phyloP scores from a whole-genome alignment of 1,139 yeast genomes.

The Spathaspora sp. region DNA sequence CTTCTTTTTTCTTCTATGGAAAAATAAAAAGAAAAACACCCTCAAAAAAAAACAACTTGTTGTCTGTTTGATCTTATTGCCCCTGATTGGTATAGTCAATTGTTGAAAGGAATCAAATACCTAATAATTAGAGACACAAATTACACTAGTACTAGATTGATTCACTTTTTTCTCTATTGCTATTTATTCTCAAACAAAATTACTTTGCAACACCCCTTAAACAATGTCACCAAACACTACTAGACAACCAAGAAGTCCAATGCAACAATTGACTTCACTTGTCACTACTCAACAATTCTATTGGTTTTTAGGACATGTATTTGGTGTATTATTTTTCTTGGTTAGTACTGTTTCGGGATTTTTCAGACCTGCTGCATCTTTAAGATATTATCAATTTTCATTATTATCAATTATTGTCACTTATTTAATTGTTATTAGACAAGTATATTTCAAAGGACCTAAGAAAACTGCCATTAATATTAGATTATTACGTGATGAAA shows the following conservation, averaged over 20 bases:
- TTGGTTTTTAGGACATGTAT: slow-evolving; percentile 53
- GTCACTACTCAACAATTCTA: slow-evolving; percentile 47
- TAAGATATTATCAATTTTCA: slow-evolving; percentile 36
- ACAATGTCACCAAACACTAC: slow-evolving; percentile 3
- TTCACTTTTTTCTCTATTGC: too few relatives aligned
- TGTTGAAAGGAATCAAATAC: too few relatives aligned
- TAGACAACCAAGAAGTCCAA: slow-evolving; percentile 9
- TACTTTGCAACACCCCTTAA: neutral
- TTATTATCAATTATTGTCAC: slow-evolving; percentile 45
- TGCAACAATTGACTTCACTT: slow-evolving; percentile 16
- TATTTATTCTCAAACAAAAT: too few relatives aligned
- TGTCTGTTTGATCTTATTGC: neutral
- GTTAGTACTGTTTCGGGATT: slow-evolving; percentile 32
- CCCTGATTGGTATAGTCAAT: neutral
- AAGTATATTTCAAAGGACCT: slow-evolving; percentile 36
- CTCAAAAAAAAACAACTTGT: neutral
- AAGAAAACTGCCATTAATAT: slow-evolving; percentile 14
- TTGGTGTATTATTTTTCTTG: slow-evolving; percentile 35
- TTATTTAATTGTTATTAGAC: slow-evolving; percentile 48
- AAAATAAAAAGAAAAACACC: too few relatives aligned
- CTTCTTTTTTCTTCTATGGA: neutral
- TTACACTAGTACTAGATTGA: too few relatives aligned
- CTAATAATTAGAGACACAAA: too few relatives aligned
- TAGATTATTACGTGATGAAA: slow-evolving; percentile 41
- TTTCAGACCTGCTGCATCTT: slow-evolving; percentile 25